A percentile compares a stretch with the other conserved stretches of the same genome.
Conservation (phyloP, 495 filamentous ascomycete species). For the Talaromyces thailandensis region DNA sequence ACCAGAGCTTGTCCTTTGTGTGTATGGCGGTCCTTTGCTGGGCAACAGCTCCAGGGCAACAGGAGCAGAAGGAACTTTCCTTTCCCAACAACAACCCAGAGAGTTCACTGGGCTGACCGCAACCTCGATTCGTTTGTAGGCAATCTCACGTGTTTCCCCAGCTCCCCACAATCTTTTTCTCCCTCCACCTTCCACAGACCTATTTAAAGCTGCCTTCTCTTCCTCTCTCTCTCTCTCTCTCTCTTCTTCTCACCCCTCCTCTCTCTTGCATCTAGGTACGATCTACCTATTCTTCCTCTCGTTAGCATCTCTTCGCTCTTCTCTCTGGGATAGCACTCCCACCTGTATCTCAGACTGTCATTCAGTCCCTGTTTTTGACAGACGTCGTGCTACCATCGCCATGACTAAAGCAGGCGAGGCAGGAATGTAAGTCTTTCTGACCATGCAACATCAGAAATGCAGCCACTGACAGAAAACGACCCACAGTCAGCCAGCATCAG, state of each 20-base stretch:
- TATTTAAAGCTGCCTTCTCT: background rate
- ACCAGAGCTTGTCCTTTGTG: background rate
- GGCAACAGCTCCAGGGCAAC: background rate
- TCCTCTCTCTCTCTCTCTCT: conserved; percentile 12
- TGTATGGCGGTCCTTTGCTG: background rate
- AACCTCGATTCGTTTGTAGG: background rate
- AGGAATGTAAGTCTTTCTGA: background rate
- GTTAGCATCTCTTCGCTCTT: background rate
- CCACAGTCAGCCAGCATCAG: background rate
- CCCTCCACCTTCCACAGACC: background rate
- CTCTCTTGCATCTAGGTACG: conserved; percentile 7
- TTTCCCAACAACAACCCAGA: background rate
- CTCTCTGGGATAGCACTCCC: background rate
- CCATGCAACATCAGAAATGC: background rate
- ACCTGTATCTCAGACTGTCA: background rate
- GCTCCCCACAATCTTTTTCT: background rate
- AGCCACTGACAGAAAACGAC: background rate
- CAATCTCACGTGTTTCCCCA: background rate
- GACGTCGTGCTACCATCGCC: background rate
- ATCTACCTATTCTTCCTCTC: conserved; percentile 1
- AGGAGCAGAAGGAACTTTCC: background rate
- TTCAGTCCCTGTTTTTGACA: background rate
- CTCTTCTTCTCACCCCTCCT: conserved; percentile 11
- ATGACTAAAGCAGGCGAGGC: background rate
- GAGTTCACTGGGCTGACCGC: background rate